Evolutionary conservation across 495 filamentous ascomycete genomes (phyloP), one percentile per base, ranked within the genome.

Genomic region (Aspergillus bridgeri): DNA sequence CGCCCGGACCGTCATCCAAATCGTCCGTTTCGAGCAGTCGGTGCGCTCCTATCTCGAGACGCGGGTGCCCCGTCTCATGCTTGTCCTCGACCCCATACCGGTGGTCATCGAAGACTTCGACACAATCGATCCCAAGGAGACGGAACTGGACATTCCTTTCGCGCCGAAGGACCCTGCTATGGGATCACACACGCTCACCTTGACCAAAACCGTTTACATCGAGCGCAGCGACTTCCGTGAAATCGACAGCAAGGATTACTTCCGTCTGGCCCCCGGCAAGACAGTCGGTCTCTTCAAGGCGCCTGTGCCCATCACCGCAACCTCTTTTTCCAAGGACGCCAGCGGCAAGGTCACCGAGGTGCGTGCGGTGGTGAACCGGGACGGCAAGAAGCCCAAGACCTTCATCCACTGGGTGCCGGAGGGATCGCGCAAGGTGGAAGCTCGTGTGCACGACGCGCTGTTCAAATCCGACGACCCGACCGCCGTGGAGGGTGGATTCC

Each of bases 171-270:
- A 62, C 29, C 61, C 65, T 13, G 56, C 51, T 11, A 59, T 57
- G 25, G 64, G 64, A 67, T 71, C 48, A 61, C 70, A 65, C 77
- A 80, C 63, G 80, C 75, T 60, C 75, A 17, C 21, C 24, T 29
- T 96, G 59, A 89, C 89, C 29, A 87, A 96, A 68, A 91, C 90
- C n/a, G 81, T 97, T 17, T 96, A 94, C 76, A 97, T 98, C 50
- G 94, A 98, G 67, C 87, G 91, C 48, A 86, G 81, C 38, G 94
- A 98, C 69, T 98, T 97, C 79, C 83, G 94, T 33, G 89, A 95
- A 67, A 81, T 86, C 18, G 90, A 93, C 69, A 84, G 81, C 63
- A 83, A 86, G 48, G 89, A 95, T 58, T 96, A 91, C 77, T 97
- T 96, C 85, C 91, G 95, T 20, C 85, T 98, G 22, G 89, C 95